Conservation (phyloP, 495 filamentous ascomycete species). For the Lasiosphaeria ovina region DNA sequence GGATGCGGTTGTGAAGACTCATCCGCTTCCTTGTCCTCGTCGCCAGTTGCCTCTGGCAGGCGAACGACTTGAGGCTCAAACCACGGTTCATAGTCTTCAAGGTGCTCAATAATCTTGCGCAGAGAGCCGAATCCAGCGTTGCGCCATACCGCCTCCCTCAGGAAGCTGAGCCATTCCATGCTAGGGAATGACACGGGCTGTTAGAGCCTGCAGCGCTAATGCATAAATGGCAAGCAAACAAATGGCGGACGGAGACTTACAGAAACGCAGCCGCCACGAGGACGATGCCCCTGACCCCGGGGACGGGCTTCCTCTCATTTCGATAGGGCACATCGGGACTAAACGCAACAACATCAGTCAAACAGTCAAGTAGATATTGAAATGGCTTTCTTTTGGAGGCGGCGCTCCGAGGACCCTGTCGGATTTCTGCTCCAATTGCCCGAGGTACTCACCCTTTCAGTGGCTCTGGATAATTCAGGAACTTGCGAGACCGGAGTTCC, state of each 20-base stretch:
- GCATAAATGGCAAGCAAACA: no score
- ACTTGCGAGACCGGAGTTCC: constrained; percentile 1
- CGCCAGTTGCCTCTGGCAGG: constrained; percentile 26
- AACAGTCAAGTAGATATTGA: no score
- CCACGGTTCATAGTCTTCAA: constrained; percentile 61
- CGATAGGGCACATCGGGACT: constrained; percentile 33
- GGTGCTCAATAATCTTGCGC: constrained; percentile 49
- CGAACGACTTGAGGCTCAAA: constrained; percentile 80
- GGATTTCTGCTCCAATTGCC: no score
- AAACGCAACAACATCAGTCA: neutral
- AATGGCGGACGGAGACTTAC: constrained; percentile 13
- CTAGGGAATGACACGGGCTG: constrained; percentile 12
- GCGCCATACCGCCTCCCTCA: constrained; percentile 49
- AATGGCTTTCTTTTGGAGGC: no score
- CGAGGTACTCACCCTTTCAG: constrained; percentile 18
- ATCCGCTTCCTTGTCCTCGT: neutral
- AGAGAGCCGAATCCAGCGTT: constrained; percentile 70
- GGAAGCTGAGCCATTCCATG: constrained; percentile 34
- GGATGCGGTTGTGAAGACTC: neutral
- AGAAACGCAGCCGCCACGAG: constrained; percentile 25
- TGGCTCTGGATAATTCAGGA: constrained; percentile 24
- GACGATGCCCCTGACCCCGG: constrained; percentile 25
- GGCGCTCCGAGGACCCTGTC: no score
- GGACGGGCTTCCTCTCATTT: constrained; percentile 28
- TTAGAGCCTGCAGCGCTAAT: no score